Evolutionary conservation across 495 filamentous ascomycete genomes (phyloP).

Genomic region (Penicillium parvum): DNA sequence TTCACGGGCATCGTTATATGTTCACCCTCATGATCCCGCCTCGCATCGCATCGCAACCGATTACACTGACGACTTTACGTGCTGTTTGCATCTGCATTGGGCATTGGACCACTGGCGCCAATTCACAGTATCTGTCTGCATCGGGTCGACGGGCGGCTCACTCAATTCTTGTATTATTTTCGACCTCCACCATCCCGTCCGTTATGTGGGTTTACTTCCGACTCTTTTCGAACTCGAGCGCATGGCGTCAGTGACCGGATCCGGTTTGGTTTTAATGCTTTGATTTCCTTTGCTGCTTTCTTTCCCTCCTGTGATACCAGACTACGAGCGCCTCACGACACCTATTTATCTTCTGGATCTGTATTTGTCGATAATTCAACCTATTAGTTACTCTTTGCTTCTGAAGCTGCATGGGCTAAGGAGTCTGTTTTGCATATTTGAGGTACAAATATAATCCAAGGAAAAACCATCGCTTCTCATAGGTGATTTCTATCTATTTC

Average conservation of each 20-base stretch:
- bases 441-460: no score
- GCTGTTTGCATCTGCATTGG: conserved; percentile 30
- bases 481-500: no score
- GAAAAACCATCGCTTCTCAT: no score
- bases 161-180: conserved; percentile 16
- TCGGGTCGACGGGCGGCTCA: conserved; percentile 14
- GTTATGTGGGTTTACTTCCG: conserved; percentile 11
- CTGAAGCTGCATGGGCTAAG: background rate
- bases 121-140: conserved; percentile 26
- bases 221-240: conserved; percentile 15
- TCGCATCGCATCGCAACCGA: conserved; percentile 9
- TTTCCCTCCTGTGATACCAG: conserved; percentile 33
- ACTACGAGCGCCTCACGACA: conserved; percentile 33
- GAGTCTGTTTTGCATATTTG: no score
- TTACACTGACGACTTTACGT: no score
- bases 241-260: conserved; percentile 31
- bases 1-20: no score
- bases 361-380: conserved; percentile 32
- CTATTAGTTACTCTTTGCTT: conserved; percentile 9
- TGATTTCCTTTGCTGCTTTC: background rate
- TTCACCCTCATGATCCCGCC: no score
- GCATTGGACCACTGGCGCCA: conserved; percentile 26
- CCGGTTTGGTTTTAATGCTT: conserved; percentile 14
- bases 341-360: conserved; percentile 28
- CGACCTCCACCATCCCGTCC: conserved; percentile 6